Evolutionary conservation across 805 yeast genomes (phyloP), one percentile per base, ranked within the genome.

Genomic region (Yamadazyma insecticola): DNA sequence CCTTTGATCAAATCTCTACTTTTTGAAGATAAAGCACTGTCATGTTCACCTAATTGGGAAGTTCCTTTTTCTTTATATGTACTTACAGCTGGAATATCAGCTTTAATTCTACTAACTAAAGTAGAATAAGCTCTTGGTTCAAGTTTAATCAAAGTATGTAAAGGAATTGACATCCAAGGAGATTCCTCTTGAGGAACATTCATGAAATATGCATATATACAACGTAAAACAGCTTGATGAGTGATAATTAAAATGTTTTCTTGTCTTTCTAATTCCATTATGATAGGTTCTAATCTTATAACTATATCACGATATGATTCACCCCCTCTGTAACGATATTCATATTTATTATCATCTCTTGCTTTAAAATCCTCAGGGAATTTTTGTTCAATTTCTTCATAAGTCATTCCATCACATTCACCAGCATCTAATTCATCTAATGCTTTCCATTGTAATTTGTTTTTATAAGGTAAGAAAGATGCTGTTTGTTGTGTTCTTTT

Each of bases 131-230:
- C 96, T 35, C 95, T 72, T n/a, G 97, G 96, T 55, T 92, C 97
- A 41, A 92, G 67, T 52, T 87, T 83, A 49, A 92, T 92, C 54
- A 92, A 64, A 0, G 98, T 92, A 53, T 92, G 99, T 47, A 92
- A 66, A 5, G 99, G 99, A 37, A 92, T 94, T 23, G 94, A 86
- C 96, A 92, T 88, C 98, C 98, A 92, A 4, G 99, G 99, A 36
- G 89, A 76, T 55, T 87, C 90, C 48, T 90, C 96, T 56, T 90
- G 97, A 4, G 97, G 96, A 13, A 92, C 95, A 53, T 92, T 90
- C 97, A 92, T 92, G 53, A 89, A 92, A 58, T 92, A 92, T 6
- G 98, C 97, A 58, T 92, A 92, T 31, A 92, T 80, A 53, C 99
- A 92, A 49, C 99, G 74, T 43, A 92, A 67, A 8, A 92, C 97